phyloP scores from a whole-genome alignment of 805 yeast genomes.

The Saturnispora bothae region DNA sequence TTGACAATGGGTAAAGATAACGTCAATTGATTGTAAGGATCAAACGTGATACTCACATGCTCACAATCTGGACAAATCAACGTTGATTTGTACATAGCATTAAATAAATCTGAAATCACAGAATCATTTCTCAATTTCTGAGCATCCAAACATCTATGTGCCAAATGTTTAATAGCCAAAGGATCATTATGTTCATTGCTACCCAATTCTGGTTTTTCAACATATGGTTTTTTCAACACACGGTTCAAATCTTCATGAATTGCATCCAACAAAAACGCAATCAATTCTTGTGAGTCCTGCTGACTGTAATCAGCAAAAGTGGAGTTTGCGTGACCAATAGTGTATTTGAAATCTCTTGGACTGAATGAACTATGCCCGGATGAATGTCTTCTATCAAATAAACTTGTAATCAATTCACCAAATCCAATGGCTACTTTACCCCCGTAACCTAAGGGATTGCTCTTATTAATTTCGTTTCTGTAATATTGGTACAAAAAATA shows the following conservation, averaged over 20 bases:
- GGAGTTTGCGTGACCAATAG: slow-evolving; percentile 68
- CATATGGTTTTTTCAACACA: slow-evolving; percentile 69
- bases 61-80: slow-evolving; percentile 78
- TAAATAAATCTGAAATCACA: slow-evolving; percentile 71
- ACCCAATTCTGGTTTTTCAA: slow-evolving; percentile 75
- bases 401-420: slow-evolving; percentile 51
- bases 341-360: slow-evolving; percentile 70
- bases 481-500: slow-evolving; percentile 60
- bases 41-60: slow-evolving; percentile 78
- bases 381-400: slow-evolving; percentile 32
- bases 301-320: slow-evolving; percentile 76
- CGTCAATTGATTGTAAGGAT: slow-evolving; percentile 85
- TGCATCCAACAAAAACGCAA: slow-evolving; percentile 79
- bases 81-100: slow-evolving; percentile 86
- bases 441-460: slow-evolving; percentile 76
- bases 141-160: slow-evolving; percentile 68
- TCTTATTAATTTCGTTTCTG: slow-evolving; percentile 54
- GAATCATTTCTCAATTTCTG: slow-evolving; percentile 80
- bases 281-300: slow-evolving; percentile 90
- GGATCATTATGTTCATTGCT: slow-evolving; percentile 50
- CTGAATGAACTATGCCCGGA: slow-evolving; percentile 26
- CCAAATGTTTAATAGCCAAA: slow-evolving; percentile 47
- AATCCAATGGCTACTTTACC: slow-evolving; percentile 77
- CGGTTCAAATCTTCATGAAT: slow-evolving; percentile 89
- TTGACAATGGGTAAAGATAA: slow-evolving; percentile 75